Evolutionary conservation across 129 eudicot genomes (phyloP).

Genomic region (Heracleum sosnowskyi): DNA sequence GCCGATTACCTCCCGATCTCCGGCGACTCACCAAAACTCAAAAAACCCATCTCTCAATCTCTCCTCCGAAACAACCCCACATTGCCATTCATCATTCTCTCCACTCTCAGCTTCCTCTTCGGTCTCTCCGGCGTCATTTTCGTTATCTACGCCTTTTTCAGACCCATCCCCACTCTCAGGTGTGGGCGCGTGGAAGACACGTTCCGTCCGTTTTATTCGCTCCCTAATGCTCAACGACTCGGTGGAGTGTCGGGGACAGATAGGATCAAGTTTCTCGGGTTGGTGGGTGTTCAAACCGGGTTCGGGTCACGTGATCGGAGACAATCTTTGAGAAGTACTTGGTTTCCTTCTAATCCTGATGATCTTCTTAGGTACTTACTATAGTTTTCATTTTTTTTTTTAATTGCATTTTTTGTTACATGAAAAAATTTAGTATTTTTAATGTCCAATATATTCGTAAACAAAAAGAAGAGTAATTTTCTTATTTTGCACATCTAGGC

Average conservation of each 20-base stretch:
- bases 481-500: too few relatives aligned
- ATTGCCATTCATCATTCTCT: neutral
- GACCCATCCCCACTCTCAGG: slow-evolving; percentile 21
- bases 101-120: slow-evolving; percentile 12
- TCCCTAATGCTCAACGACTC: slow-evolving; percentile 1
- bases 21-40: slow-evolving; percentile 19
- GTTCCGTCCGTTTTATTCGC: slow-evolving; percentile 21
- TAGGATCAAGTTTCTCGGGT: slow-evolving; percentile 28
- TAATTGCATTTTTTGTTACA: too few relatives aligned
- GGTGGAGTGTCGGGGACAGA: slow-evolving; percentile 5
- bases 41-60: slow-evolving; percentile 15
- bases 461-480: too few relatives aligned
- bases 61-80: neutral
- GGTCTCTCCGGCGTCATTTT: slow-evolving; percentile 25
- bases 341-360: slow-evolving; percentile 34
- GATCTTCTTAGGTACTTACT: slow-evolving; percentile 21
- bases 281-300: slow-evolving; percentile 34
- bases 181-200: slow-evolving; percentile 32
- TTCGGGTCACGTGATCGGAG: slow-evolving; percentile 28
- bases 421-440: too few relatives aligned
- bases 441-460: too few relatives aligned
- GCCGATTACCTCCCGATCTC: slow-evolving; percentile 8
- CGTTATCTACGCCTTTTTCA: slow-evolving; percentile 20
- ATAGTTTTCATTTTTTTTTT: too few relatives aligned
- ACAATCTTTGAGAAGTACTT: slow-evolving; percentile 25